Percentiles rank a stretch among this genome's conserved stretches.
phyloP scores from a whole-genome alignment of 345 rosid genomes.

The Arabidopsis thaliana region TAIR10.1 NC_003070.9:5458501-5459000 shows the following conservation, averaged over 20 bases:
- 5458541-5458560: not conserved
- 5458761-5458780: slow-evolving; percentile 95
- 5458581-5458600: slow-evolving; percentile 43
- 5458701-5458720: slow-evolving; percentile 45
- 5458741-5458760: slow-evolving; percentile 89
- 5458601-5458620: slow-evolving; percentile 33
- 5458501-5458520: slow-evolving; percentile 1
- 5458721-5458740: slow-evolving; percentile 94
- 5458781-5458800: slow-evolving; percentile 93
- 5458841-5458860: slow-evolving; percentile 30
- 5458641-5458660: slow-evolving; percentile 32
- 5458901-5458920: slow-evolving; percentile 7
- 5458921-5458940: not conserved
- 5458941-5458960: slow-evolving; percentile 67
- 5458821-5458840: slow-evolving; percentile 80
- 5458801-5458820: slow-evolving; percentile 86
- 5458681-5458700: slow-evolving; percentile 37
- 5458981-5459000: slow-evolving; percentile 94
- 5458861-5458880: slow-evolving; percentile 9
- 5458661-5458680: slow-evolving; percentile 40
- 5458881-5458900: not conserved
- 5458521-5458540: not conserved
- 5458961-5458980: slow-evolving; percentile 90
- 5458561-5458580: slow-evolving; percentile 22
- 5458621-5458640: slow-evolving; percentile 33